These are phyloP conservation scores for Aspergillus sp. DNA, from an alignment of 2,329 filamentous ascomycete species.

Conservation along the genomic window DNA sequence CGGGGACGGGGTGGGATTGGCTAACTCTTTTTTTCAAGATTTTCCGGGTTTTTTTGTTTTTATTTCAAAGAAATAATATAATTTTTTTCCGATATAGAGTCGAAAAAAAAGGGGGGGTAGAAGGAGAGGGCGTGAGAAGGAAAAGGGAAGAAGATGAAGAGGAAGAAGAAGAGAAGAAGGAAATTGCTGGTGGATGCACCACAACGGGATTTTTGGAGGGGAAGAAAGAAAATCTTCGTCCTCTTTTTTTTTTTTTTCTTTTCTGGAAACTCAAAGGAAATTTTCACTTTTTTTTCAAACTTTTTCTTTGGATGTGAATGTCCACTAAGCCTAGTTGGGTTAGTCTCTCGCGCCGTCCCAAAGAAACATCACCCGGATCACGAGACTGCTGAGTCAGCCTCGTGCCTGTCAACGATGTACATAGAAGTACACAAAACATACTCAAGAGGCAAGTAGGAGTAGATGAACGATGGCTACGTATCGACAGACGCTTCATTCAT, in stretches of 20 bases:
- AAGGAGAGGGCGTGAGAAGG: constrained; percentile 23
- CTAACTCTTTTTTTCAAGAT: constrained; percentile 28
- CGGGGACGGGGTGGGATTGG: background rate
- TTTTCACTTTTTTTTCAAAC: constrained; percentile 17
- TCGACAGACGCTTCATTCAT: too few relatives aligned
- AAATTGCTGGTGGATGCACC: constrained; percentile 11
- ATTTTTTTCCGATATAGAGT: constrained; percentile 30
- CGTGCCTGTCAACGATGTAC: background rate
- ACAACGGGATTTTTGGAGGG: constrained; percentile 11
- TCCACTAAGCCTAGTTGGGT: constrained; percentile 22
- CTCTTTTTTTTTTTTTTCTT: constrained; percentile 13
- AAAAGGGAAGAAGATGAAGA: constrained; percentile 24
- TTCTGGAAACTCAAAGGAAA: constrained; percentile 35
- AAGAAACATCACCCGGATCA: constrained; percentile 9
- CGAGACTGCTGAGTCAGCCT: constrained; percentile 9
- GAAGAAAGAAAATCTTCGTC: constrained; percentile 21
- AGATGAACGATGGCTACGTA: too few relatives aligned
- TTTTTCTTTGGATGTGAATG: constrained; percentile 15
- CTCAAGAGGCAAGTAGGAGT: too few relatives aligned
- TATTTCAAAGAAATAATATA: background rate
- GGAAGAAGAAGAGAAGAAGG: constrained; percentile 18
- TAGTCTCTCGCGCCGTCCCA: constrained; percentile 14
- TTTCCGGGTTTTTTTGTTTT: constrained; percentile 41
- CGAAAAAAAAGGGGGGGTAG: constrained; percentile 30
- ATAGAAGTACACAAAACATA: too few relatives aligned